These are phyloP conservation scores for Phaeomoniella chlamydospora DNA, from an alignment of 2,329 filamentous ascomycete genomes.

Conservation along the genomic window DNA sequence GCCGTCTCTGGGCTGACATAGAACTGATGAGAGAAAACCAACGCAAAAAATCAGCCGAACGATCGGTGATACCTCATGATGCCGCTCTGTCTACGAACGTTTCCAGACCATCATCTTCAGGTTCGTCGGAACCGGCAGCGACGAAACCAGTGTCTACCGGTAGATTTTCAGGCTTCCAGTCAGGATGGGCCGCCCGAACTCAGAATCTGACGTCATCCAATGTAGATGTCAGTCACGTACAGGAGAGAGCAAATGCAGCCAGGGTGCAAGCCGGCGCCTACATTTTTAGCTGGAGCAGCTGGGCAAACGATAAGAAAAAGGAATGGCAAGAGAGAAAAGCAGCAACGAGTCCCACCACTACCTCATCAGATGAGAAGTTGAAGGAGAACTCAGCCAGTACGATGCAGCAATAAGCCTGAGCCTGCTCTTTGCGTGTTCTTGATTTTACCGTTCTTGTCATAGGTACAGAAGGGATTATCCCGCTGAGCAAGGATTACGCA, in stretches of 20 bases:
- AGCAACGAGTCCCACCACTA: constrained; percentile 5
- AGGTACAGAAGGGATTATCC: no score
- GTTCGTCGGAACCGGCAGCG: constrained; percentile 10
- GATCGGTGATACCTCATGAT: constrained; percentile 26
- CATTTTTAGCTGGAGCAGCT: constrained; percentile 47
- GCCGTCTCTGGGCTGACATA: constrained; percentile 79
- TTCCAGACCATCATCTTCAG: background rate
- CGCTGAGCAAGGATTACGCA: no score
- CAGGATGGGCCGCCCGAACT: constrained; percentile 9
- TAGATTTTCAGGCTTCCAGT: constrained; percentile 2
- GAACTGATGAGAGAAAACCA: constrained; percentile 67
- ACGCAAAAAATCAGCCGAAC: constrained; percentile 45
- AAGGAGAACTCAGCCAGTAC: background rate
- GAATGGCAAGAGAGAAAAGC: constrained; percentile 28
- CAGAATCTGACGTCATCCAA: constrained; percentile 14
- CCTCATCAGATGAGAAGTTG: background rate
- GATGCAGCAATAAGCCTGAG: no score
- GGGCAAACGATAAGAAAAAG: constrained; percentile 36
- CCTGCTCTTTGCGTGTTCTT: no score
- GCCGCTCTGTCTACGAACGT: background rate
- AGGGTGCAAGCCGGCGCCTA: constrained; percentile 45
- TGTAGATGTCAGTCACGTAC: constrained; percentile 37
- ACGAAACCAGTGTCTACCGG: constrained; percentile 4
- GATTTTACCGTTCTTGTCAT: no score
- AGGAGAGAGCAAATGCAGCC: constrained; percentile 39